phyloP scores from a whole-genome alignment of 192 early-diverging fungal species.

The Coemansia furcata region DNA sequence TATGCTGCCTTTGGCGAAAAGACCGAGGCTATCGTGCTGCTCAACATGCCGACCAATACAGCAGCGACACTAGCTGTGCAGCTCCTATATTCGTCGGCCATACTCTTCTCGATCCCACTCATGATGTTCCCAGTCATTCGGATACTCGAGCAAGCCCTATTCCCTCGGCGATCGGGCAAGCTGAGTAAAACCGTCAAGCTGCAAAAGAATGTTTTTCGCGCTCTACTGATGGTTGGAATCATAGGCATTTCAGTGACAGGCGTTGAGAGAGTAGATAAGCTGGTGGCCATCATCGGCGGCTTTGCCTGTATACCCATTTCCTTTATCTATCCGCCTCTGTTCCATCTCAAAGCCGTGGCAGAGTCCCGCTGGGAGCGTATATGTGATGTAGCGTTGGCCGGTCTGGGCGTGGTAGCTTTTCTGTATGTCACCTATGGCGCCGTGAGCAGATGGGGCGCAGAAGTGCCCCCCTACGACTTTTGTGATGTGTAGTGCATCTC shows the following conservation, averaged over 20 bases:
- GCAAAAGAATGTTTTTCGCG: conserved; percentile 77
- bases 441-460: conserved; percentile 15
- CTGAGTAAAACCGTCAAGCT: conserved; percentile 69
- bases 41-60: conserved; percentile 76
- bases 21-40: conserved; percentile 81
- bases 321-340: conserved; percentile 84
- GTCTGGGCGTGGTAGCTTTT: conserved; percentile 67
- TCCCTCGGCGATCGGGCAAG: conserved; percentile 74
- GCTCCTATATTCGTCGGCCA: conserved; percentile 86
- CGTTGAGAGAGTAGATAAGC: conserved; percentile 69
- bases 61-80: conserved; percentile 67
- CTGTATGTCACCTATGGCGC: conserved; percentile 67
- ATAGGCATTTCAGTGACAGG: conserved; percentile 71
- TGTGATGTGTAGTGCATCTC: conserved; percentile 2
- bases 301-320: conserved; percentile 68
- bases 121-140: conserved; percentile 88
- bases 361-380: conserved; percentile 41
- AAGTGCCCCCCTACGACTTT: conserved; percentile 23
- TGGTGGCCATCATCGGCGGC: conserved; percentile 78
- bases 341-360: conserved; percentile 68
- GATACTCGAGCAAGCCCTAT: conserved; percentile 80
- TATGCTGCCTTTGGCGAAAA: conserved; percentile 84
- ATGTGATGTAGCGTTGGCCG: conserved; percentile 58
- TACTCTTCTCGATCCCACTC: conserved; percentile 85
- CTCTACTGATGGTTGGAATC: conserved; percentile 60